Conservation (phyloP, 306 rosid species). For the Hippophae rhamnoides region DNA sequence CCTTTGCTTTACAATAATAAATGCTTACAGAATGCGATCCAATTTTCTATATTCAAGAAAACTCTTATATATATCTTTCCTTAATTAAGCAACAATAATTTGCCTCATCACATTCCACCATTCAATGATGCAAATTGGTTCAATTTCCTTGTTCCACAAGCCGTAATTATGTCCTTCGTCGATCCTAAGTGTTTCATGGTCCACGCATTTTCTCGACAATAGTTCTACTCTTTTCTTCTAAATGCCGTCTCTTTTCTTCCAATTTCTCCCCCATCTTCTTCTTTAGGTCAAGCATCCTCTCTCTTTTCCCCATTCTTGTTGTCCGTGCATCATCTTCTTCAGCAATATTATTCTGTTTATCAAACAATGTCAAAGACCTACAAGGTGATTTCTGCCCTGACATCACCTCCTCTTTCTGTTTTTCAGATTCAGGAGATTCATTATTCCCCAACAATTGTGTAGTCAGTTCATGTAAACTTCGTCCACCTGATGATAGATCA, state of each 20-base stretch:
- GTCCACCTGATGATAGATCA: constrained; percentile 18
- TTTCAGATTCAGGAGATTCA: constrained; percentile 22
- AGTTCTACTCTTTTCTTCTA: constrained; percentile 68
- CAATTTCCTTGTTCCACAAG: not conserved
- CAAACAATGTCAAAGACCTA: constrained; percentile 14
- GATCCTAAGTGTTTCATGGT: constrained; percentile 28
- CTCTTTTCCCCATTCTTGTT: constrained; percentile 62
- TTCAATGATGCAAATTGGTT: too few relatives aligned
- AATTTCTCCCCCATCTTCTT: constrained; percentile 79
- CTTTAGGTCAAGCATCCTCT: constrained; percentile 62
- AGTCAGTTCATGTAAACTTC: constrained; percentile 28
- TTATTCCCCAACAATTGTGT: constrained; percentile 41
- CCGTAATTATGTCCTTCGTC: not conserved
- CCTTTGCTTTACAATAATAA: too few relatives aligned
- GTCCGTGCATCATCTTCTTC: constrained; percentile 44
- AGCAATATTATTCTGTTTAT: constrained; percentile 16
- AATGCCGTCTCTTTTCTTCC: constrained; percentile 72
- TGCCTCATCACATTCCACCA: too few relatives aligned
- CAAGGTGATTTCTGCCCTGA: constrained; percentile 24
- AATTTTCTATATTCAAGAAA: too few relatives aligned
- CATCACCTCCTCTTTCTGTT: constrained; percentile 24
- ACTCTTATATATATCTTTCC: too few relatives aligned
- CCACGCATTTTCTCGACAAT: constrained; percentile 89
- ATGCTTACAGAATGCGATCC: too few relatives aligned
- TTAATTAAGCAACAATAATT: too few relatives aligned